phyloP scores from a whole-genome alignment of 176 grass and related monocot species.

The Puya raimondii region DNA sequence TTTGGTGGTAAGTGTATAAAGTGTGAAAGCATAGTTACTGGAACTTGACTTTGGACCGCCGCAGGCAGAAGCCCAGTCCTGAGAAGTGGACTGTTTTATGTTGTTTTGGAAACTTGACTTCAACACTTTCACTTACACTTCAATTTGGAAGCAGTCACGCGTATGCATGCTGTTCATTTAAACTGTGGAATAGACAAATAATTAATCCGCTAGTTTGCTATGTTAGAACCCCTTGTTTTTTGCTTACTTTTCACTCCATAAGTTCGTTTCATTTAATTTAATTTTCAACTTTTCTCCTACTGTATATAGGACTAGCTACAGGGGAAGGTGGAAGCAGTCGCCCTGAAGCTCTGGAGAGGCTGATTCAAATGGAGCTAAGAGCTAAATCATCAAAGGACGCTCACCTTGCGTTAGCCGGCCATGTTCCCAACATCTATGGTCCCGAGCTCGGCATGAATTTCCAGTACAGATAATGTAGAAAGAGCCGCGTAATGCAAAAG shows the following conservation, averaged over 20 bases:
- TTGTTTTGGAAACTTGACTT: too few relatives aligned
- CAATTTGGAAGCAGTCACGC: too few relatives aligned
- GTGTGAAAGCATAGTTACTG: too few relatives aligned
- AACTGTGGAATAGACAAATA: too few relatives aligned
- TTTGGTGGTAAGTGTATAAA: too few relatives aligned
- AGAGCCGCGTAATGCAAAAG: not conserved
- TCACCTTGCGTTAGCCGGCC: conserved; percentile 41
- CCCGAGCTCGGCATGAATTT: conserved; percentile 53
- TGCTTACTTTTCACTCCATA: conserved; percentile 8
- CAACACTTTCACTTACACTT: too few relatives aligned
- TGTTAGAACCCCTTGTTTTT: too few relatives aligned
- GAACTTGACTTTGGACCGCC: too few relatives aligned
- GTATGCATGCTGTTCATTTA: too few relatives aligned
- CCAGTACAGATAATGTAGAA: conserved; percentile 46
- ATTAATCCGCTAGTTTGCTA: too few relatives aligned
- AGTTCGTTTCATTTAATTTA: not conserved
- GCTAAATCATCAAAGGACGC: conserved; percentile 58
- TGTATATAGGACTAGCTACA: conserved; percentile 30
- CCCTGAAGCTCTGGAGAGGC: conserved; percentile 57
- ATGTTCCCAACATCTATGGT: conserved; percentile 42
- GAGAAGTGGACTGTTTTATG: too few relatives aligned
- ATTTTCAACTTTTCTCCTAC: not conserved
- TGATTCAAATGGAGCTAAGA: conserved; percentile 74
- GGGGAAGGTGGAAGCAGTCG: conserved; percentile 37
- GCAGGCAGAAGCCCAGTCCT: too few relatives aligned